Base-by-base conservation (phyloP, 495 filamentous ascomycete species). In the Astrocystis sublimbata region DNA sequence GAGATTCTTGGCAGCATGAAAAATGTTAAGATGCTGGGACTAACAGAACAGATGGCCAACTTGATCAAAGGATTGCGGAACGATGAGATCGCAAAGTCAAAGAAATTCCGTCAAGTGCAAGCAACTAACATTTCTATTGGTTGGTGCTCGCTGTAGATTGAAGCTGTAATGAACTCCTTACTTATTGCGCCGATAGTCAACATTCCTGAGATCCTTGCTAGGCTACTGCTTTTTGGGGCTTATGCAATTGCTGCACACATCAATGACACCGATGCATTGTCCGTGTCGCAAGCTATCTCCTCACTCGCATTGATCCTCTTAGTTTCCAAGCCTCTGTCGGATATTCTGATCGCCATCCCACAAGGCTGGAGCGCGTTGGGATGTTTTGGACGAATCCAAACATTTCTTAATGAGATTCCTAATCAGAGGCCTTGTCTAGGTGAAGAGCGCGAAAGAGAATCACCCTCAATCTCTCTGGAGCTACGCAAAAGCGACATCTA, bases 61-160 rank as follows among this genome's bases (percentile, higher is more conserved):
- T 72, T 65, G 31, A 70, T 88, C 1, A 79, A 87, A 58, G 68
- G 67, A 2, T 62, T 86, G n/a, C 79, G 86, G 17, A 61, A 78
- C 13, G 71, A 80, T 35, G 86, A 88, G 61, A 45, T 88, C 15
- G 65, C 75, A 17, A 41, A 60, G 19, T 65, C 66, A 4, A 65
- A 56, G 38, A 56, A 46, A 6, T 68, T 41, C 50, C 56, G 65
- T n/a, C 52, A 36, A 19, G 43, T 67, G n/a, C 57, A 57, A 19
- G 43, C 54, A 9, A 60, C 59, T 45, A 35, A 60, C 17, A 36
- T 56, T 10, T 66, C 52, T n/a, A 58, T 66, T 21, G 49, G 60
- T 66, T 49, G 1, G 58, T 40, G n/a, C n/a, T 15, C 31, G 15
- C 15, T 5, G 10, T n/a, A 1, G 8, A 12, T 36, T 17, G 5